Conservation (phyloP, 2,329 filamentous ascomycete species). For the Clonostachys chloroleuca region DNA sequence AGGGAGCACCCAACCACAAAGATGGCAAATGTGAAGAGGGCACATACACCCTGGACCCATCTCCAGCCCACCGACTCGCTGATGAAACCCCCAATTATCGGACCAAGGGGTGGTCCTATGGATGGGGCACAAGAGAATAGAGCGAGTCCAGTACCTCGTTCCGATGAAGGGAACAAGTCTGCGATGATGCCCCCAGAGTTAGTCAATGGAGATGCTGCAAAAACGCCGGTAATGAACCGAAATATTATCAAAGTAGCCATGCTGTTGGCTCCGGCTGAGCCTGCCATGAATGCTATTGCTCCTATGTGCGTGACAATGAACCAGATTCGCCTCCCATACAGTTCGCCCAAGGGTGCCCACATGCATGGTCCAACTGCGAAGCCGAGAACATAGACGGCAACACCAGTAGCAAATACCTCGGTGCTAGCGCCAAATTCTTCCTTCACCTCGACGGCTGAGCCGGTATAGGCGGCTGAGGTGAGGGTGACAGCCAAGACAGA, state of each 20-base stretch:
- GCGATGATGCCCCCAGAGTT: slow-evolving; percentile 58
- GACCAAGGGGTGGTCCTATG: slow-evolving; percentile 50
- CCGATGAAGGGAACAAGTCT: slow-evolving; percentile 48
- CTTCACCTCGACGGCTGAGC: slow-evolving; percentile 10
- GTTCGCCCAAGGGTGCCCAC: too few relatives aligned
- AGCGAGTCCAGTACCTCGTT: slow-evolving; percentile 54
- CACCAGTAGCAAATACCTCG: slow-evolving; percentile 9
- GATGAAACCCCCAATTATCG: slow-evolving; percentile 56
- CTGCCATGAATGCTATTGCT: slow-evolving; percentile 53
- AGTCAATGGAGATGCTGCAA: slow-evolving; percentile 55
- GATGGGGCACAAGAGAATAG: slow-evolving; percentile 61
- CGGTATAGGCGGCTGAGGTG: slow-evolving; percentile 57
- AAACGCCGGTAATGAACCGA: slow-evolving; percentile 56
- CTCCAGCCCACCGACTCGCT: slow-evolving; percentile 51
- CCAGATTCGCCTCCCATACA: too few relatives aligned
- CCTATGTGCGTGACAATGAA: slow-evolving; percentile 16
- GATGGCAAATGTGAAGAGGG: slow-evolving; percentile 47
- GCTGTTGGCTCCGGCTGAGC: slow-evolving; percentile 52
- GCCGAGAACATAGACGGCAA: too few relatives aligned
- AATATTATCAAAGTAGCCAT: slow-evolving; percentile 55
- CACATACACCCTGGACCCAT: slow-evolving; percentile 53
- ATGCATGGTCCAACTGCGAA: too few relatives aligned
- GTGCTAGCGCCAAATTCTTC: slow-evolving; percentile 3
- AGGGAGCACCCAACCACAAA: slow-evolving; percentile 40
- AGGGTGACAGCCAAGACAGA: slow-evolving; percentile 62